These are phyloP conservation scores for Phalaenopsis hybrid DNA, from an alignment of 116 monocot species.

Conservation along the genomic window DNA sequence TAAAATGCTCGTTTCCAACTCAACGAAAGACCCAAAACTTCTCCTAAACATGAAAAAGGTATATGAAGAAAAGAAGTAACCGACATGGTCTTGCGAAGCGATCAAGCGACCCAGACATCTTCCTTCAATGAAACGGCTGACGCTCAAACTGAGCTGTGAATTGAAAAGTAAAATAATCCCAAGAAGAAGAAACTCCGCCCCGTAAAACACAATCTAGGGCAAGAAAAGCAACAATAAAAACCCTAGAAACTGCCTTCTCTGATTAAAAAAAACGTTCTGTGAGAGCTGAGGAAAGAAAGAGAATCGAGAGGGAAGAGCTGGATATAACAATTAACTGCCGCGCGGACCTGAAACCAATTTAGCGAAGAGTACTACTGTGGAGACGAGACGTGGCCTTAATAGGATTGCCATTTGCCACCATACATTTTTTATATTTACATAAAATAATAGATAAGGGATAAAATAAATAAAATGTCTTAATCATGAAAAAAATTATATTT, in stretches of 20 bases:
- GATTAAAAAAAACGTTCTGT: background rate
- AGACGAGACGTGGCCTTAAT: too few species aligned
- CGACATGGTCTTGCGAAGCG: constrained; percentile 15
- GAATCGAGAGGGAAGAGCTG: background rate
- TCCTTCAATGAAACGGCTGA: background rate
- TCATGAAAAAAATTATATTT: too few species aligned
- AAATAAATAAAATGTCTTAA: too few species aligned
- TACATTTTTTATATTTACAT: too few species aligned
- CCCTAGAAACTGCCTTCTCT: background rate
- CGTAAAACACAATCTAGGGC: background rate
- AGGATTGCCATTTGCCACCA: too few species aligned
- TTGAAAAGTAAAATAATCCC: background rate
- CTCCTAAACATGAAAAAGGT: background rate
- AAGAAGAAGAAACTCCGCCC: background rate
- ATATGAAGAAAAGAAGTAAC: constrained; percentile 1
- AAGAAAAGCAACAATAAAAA: background rate
- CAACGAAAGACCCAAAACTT: background rate
- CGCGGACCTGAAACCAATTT: background rate
- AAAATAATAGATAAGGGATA: too few species aligned
- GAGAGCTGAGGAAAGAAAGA: background rate
- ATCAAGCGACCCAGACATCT: constrained; percentile 21
- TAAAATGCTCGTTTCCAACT: background rate
- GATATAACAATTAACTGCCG: background rate
- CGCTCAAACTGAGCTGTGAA: background rate
- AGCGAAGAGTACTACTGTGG: too few species aligned